Percentiles rank a stretch among this genome's conserved stretches.
Conservation (phyloP, 208 protist genomes). For the Crithidia sp. region DNA sequence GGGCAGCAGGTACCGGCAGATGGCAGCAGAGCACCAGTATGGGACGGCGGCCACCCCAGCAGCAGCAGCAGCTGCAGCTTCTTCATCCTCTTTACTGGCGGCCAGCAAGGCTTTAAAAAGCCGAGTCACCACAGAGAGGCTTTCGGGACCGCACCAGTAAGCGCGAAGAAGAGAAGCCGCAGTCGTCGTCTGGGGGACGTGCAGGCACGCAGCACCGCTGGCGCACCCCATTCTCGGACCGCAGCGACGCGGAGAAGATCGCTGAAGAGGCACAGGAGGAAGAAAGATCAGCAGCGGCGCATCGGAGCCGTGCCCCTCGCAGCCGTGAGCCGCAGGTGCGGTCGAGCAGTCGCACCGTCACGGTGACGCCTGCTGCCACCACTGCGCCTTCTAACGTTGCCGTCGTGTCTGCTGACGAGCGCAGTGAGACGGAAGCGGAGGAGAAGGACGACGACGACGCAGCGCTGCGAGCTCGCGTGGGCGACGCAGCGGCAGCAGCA, state of each 20-base stretch:
- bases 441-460: background rate
- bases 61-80: background rate
- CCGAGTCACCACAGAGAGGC: background rate
- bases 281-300: no score
- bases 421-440: background rate
- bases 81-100: background rate
- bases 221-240: background rate
- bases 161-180: background rate
- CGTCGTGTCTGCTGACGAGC: background rate
- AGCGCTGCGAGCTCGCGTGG: background rate
- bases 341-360: background rate
- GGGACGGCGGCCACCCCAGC: background rate
- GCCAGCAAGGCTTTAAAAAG: no score
- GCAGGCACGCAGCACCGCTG: background rate
- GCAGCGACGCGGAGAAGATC: background rate
- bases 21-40: slow-evolving; percentile 26
- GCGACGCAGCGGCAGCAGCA: background rate
- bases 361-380: background rate
- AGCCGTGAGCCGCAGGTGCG: background rate
- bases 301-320: background rate
- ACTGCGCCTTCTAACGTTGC: background rate
- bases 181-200: background rate
- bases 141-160: background rate
- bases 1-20: slow-evolving; percentile 10
- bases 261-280: background rate